Percentiles rank a stretch among this genome's conserved stretches.
phyloP scores from a whole-genome alignment of 345 rosid species.

The Eucalyptus polyanthemos region DNA sequence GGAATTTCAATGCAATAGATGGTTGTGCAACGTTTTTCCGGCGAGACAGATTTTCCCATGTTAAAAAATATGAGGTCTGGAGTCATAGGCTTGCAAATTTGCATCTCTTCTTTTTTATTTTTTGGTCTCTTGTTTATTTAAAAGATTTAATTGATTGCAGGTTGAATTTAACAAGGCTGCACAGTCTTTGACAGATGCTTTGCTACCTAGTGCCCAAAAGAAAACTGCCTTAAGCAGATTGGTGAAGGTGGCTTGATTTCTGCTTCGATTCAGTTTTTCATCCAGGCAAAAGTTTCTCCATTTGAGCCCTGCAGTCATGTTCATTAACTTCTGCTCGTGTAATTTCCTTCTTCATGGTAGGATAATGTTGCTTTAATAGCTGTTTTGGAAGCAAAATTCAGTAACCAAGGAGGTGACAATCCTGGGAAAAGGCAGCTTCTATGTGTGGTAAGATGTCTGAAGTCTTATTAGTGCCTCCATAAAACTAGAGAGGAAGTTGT shows the following conservation, averaged over 20 bases:
- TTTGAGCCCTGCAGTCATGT: background rate
- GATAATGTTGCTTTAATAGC: slow-evolving; percentile 94
- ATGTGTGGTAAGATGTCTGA: slow-evolving; percentile 71
- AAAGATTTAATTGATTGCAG: slow-evolving; percentile 2
- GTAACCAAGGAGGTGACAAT: slow-evolving; percentile 75
- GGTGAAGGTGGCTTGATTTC: slow-evolving; percentile 20
- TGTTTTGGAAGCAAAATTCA: slow-evolving; percentile 88
- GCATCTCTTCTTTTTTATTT: background rate
- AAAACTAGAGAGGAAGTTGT: background rate
- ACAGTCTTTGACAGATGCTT: slow-evolving; percentile 27
- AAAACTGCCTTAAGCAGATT: slow-evolving; percentile 25
- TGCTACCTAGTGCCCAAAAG: slow-evolving; percentile 28
- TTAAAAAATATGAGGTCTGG: slow-evolving; percentile 45
- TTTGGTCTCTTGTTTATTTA: background rate
- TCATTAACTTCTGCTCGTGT: background rate
- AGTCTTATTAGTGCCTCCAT: background rate
- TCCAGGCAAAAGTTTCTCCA: background rate
- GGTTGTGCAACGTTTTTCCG: slow-evolving; percentile 55
- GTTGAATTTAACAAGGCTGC: slow-evolving; percentile 43
- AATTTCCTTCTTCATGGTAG: slow-evolving; percentile 13
- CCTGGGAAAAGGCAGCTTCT: slow-evolving; percentile 91
- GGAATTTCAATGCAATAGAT: slow-evolving; percentile 11
- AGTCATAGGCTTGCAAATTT: background rate
- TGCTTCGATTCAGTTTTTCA: background rate
- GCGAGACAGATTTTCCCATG: slow-evolving; percentile 31